These are phyloP conservation scores for Candolleomyces eurysporus DNA, from an alignment of 768 basidiomycete species.

Conservation along the genomic window DNA sequence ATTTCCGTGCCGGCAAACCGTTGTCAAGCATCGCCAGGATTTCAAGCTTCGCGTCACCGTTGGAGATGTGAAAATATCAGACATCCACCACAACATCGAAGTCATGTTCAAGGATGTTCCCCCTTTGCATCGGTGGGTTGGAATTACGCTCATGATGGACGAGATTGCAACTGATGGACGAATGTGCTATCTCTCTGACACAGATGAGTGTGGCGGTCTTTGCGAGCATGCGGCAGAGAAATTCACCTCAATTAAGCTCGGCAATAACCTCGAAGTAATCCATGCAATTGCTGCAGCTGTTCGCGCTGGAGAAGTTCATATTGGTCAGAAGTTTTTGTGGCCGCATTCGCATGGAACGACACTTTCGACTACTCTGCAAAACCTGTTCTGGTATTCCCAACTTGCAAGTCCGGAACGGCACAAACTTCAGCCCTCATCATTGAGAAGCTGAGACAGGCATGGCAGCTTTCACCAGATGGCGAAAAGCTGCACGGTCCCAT, in stretches of 20 bases:
- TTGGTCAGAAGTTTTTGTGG: constrained; percentile 27
- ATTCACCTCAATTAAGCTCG: constrained; percentile 16
- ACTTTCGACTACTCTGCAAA: constrained; percentile 16
- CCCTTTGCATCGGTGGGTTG: constrained; percentile 9
- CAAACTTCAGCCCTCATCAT: constrained; percentile 11
- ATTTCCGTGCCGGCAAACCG: constrained; percentile 18
- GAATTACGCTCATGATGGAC: constrained; percentile 21
- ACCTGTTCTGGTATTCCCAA: constrained; percentile 17
- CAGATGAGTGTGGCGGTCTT: constrained; percentile 23
- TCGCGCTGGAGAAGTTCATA: constrained; percentile 17
- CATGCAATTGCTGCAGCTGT: constrained; percentile 15
- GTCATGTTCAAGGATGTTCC: constrained; percentile 14
- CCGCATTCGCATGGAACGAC: constrained; percentile 19
- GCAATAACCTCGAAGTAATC: constrained; percentile 14
- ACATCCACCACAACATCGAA: constrained; percentile 25
- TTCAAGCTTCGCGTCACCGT: constrained; percentile 14
- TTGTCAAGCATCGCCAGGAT: constrained; percentile 13
- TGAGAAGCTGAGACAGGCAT: constrained; percentile 17
- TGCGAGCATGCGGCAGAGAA: constrained; percentile 20
- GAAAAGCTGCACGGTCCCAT: constrained; percentile 17
- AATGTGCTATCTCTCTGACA: constrained; percentile 19
- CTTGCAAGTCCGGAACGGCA: constrained; percentile 18
- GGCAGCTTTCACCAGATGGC: constrained; percentile 22
- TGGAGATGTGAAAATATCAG: constrained; percentile 12
- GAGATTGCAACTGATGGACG: constrained; percentile 21